phyloP scores from a whole-genome alignment of 1,284 basidiomycete genomes.

The Leccinum solheimii region DNA sequence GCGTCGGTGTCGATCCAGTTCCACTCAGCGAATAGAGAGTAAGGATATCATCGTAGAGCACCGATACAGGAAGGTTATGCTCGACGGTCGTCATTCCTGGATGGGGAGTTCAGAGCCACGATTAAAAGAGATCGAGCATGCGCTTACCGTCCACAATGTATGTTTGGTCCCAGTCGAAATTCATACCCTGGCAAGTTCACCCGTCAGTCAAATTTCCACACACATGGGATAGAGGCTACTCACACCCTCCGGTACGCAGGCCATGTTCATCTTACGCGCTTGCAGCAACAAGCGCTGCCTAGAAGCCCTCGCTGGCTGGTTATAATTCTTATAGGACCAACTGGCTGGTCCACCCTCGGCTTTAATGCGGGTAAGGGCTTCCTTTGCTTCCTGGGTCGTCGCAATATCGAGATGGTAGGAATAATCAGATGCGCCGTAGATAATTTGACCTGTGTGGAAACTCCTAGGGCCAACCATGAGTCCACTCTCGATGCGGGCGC shows the following conservation, averaged over 20 bases:
- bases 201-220: slow-evolving; percentile 1
- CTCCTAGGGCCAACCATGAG: slow-evolving; percentile 67
- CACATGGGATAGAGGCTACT: slow-evolving; percentile 7
- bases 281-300: slow-evolving; percentile 64
- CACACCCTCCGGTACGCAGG: slow-evolving; percentile 58
- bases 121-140: neutral
- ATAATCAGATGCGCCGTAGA: slow-evolving; percentile 60
- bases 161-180: slow-evolving; percentile 72
- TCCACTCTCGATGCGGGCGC: slow-evolving; percentile 65
- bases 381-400: slow-evolving; percentile 58
- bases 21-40: slow-evolving; percentile 63
- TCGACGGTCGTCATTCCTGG: slow-evolving; percentile 79
- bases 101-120: slow-evolving; percentile 9
- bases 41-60: slow-evolving; percentile 66
- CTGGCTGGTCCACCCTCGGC: slow-evolving; percentile 65
- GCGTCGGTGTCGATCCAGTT: slow-evolving; percentile 71
- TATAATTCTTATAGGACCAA: slow-evolving; percentile 78
- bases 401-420: slow-evolving; percentile 63
- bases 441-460: slow-evolving; percentile 63
- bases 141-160: slow-evolving; percentile 67
- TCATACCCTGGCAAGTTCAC: slow-evolving; percentile 52
- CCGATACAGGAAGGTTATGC: slow-evolving; percentile 63
- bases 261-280: slow-evolving; percentile 62
- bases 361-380: slow-evolving; percentile 65
- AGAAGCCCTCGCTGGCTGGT: slow-evolving; percentile 65